Percentiles rank a stretch among this genome's conserved stretches.
phyloP scores from a whole-genome alignment of 2,329 filamentous ascomycete genomes.

The Colletotrichum plurivorum region DNA sequence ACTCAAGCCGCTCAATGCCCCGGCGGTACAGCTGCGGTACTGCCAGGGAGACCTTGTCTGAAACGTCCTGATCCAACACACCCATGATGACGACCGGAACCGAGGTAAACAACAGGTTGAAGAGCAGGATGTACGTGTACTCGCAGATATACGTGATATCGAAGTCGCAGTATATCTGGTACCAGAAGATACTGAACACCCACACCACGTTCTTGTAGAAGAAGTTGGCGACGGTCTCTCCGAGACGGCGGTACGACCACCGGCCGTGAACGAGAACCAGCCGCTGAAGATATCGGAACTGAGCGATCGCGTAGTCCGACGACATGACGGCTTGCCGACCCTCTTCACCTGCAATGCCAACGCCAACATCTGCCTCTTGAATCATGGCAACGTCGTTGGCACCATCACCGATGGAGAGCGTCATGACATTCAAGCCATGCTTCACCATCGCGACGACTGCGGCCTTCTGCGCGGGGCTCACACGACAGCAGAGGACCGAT shows the following conservation, averaged over 20 bases:
- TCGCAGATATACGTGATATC: constrained; percentile 98
- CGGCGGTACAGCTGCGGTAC: constrained; percentile 96
- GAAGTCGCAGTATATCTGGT: constrained; percentile 94
- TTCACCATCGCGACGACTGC: constrained; percentile 98
- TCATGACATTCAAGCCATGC: constrained; percentile 95
- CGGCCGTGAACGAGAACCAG: constrained; percentile 91
- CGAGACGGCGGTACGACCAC: constrained; percentile 96
- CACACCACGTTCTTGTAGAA: constrained; percentile 99
- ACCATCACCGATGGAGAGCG: constrained; percentile 91
- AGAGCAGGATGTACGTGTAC: constrained; percentile 96
- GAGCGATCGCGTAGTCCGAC: constrained; percentile 94
- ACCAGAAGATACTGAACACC: constrained; percentile 98
- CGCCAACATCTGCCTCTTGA: constrained; percentile 95
- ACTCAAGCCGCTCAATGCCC: constrained; percentile 95
- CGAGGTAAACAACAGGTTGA: constrained; percentile 97
- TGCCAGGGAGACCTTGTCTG: constrained; percentile 91
- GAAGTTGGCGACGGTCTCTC: constrained; percentile 96
- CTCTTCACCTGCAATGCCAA: constrained; percentile 94
- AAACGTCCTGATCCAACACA: constrained; percentile 96
- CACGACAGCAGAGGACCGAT: constrained; percentile 96
- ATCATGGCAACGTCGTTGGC: constrained; percentile 99
- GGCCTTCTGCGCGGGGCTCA: constrained; percentile 96
- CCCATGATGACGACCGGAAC: constrained; percentile 96
- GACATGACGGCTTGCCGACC: constrained; percentile 96
- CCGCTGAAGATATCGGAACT: constrained; percentile 90